phyloP scores from a whole-genome alignment of 257 asterid genomes.

The Solanum virginianum region DNA sequence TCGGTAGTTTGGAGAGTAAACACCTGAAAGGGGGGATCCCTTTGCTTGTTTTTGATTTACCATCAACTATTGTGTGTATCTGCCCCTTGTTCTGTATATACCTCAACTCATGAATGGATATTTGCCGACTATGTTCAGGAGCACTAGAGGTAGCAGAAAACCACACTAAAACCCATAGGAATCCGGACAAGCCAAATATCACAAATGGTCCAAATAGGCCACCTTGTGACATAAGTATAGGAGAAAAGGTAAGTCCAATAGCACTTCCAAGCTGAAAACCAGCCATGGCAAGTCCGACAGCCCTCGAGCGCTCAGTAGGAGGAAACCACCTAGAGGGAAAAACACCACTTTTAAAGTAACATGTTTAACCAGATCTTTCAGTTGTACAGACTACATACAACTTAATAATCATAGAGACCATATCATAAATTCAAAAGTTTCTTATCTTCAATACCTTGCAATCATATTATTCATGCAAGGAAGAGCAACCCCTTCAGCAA shows the following conservation, averaged over 20 bases:
- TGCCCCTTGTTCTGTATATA: conserved; percentile 53
- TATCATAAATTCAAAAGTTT: not conserved
- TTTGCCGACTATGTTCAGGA: conserved; percentile 67
- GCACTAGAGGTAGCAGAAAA: conserved; percentile 80
- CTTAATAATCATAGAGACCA: not conserved
- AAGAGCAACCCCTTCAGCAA: conserved; percentile 98
- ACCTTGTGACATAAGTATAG: conserved; percentile 86
- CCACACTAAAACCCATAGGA: conserved; percentile 95
- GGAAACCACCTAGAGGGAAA: conserved; percentile 77
- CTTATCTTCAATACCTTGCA: conserved; percentile 37
- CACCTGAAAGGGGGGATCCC: conserved; percentile 71
- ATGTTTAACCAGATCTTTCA: not conserved
- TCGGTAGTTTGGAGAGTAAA: conserved; percentile 86
- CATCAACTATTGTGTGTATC: conserved; percentile 17
- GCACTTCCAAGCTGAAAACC: conserved; percentile 99
- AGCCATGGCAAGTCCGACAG: conserved; percentile 99
- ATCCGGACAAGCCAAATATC: conserved; percentile 79
- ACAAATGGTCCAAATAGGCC: conserved; percentile 93
- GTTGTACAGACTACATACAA: not conserved
- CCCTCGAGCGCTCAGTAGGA: conserved; percentile 83
- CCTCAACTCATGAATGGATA: conserved; percentile 60
- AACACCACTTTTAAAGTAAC: not conserved
- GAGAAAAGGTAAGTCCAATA: conserved; percentile 90
- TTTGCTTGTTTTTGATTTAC: conserved; percentile 28
- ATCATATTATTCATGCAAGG: conserved; percentile 99